Evolutionary conservation across 2,329 filamentous ascomycete genomes (phyloP).

Genomic region (Grosmannia penicillata): DNA sequence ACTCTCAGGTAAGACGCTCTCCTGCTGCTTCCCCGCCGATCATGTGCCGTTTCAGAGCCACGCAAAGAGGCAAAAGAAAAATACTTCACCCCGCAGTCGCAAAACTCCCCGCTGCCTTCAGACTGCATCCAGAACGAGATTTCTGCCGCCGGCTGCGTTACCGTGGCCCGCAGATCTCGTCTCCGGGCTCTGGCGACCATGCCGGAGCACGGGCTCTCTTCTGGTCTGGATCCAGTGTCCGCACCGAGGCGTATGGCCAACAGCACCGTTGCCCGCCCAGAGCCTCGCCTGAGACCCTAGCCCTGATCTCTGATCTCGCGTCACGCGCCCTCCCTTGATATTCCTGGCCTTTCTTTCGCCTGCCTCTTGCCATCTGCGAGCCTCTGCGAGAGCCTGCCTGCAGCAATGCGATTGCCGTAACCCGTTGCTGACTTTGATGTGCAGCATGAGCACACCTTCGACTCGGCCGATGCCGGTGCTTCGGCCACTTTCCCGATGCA

Average conservation of each 20-base stretch:
- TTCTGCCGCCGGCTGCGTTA: not conserved
- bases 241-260: too few species aligned
- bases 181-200: too few species aligned
- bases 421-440: not conserved
- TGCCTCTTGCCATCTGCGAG: not conserved
- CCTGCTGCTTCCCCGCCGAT: not conserved
- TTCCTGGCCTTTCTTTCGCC: not conserved
- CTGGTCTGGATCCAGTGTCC: too few species aligned
- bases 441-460: conserved; percentile 63
- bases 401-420: not conserved
- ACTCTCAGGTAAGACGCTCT: conserved; percentile 33
- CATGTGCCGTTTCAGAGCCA: too few species aligned
- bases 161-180: too few species aligned
- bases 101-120: conserved; percentile 8
- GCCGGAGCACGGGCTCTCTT: too few species aligned
- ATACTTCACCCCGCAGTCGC: conserved; percentile 33
- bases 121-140: too few species aligned
- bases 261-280: too few species aligned
- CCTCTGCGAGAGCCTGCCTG: too few species aligned
- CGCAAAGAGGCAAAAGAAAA: conserved; percentile 22
- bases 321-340: not conserved
- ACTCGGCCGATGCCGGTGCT: conserved; percentile 89
- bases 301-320: too few species aligned
- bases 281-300: too few species aligned
- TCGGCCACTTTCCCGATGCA: conserved; percentile 94